A percentile compares a stretch with the other conserved stretches of the same genome.
phyloP scores from a whole-genome alignment of 2,329 filamentous ascomycete genomes.

The Aspergillus sp. region DNA sequence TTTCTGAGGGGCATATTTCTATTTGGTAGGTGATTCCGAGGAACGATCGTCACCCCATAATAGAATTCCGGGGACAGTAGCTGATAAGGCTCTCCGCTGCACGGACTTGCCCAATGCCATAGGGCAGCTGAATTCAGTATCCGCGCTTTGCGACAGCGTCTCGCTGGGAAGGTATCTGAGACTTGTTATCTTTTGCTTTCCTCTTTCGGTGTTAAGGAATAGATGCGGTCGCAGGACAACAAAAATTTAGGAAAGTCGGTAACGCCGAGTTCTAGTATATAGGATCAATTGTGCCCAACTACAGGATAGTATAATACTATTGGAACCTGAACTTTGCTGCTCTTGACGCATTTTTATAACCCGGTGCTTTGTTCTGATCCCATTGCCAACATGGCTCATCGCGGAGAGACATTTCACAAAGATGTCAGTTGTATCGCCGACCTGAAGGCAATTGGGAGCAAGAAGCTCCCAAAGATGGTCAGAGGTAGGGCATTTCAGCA shows the following conservation, averaged over 20 bases:
- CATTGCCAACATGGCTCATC: constrained; percentile 31
- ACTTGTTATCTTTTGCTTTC: no score
- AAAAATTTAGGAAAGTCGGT: no score
- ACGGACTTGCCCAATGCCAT: neutral
- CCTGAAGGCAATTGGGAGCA: constrained; percentile 43
- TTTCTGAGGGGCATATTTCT: neutral
- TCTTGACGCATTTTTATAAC: no score
- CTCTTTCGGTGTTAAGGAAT: no score
- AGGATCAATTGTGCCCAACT: neutral
- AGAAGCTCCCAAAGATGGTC: constrained; percentile 44
- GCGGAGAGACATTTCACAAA: constrained; percentile 32
- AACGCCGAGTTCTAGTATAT: neutral
- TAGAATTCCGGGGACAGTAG: neutral
- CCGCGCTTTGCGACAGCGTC: no score
- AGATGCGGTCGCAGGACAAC: no score
- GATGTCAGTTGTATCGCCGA: constrained; percentile 40
- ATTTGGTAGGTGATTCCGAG: constrained; percentile 24
- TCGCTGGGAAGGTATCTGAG: no score
- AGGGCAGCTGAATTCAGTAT: neutral
- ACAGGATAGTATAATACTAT: no score
- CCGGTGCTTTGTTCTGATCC: neutral
- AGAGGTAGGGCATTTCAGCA: constrained; percentile 27
- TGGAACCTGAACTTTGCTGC: no score
- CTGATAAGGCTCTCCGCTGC: neutral
- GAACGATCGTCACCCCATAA: neutral